phyloP scores from a whole-genome alignment of 2,329 filamentous ascomycete species.

The Alternaria brassicae region DNA sequence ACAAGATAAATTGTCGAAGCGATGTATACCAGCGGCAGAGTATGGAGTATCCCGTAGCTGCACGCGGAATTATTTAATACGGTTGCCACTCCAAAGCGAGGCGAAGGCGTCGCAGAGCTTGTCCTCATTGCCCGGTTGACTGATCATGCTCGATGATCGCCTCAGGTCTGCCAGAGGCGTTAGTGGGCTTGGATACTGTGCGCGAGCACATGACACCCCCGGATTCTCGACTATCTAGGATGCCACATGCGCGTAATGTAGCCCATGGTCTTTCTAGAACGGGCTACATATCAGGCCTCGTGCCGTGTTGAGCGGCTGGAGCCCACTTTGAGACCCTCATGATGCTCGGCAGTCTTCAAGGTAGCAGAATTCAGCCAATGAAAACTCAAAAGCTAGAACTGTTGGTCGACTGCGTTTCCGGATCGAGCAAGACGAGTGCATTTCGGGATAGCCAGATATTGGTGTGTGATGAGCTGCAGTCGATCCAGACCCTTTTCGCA shows the following conservation, averaged over 20 bases:
- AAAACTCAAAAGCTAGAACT: constrained; percentile 6
- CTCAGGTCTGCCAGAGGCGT: not conserved
- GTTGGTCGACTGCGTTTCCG: constrained; percentile 19
- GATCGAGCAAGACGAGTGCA: constrained; percentile 22
- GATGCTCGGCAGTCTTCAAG: constrained; percentile 5
- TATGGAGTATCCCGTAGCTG: too few species aligned
- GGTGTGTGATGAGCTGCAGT: constrained; percentile 44
- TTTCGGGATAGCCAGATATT: constrained; percentile 34
- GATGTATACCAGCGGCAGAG: too few species aligned
- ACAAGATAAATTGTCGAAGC: too few species aligned
- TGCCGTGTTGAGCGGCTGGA: constrained; percentile 20
- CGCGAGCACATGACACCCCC: not conserved
- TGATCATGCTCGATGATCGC: not conserved
- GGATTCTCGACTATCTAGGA: constrained; percentile 1
- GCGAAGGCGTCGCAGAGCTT: not conserved
- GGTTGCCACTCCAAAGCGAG: not conserved
- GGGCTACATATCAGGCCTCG: constrained; percentile 14
- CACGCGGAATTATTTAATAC: too few species aligned
- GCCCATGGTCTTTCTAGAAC: constrained; percentile 3
- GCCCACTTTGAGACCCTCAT: constrained; percentile 16
- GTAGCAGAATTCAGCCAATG: constrained; percentile 32
- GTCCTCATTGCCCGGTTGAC: not conserved
- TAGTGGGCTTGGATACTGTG: not conserved
- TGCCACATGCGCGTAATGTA: not conserved
- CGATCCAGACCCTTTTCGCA: constrained; percentile 25